These are phyloP conservation scores for Rehmannia glutinosa DNA, from an alignment of 257 asterid genomes.

Conservation along the genomic window DNA sequence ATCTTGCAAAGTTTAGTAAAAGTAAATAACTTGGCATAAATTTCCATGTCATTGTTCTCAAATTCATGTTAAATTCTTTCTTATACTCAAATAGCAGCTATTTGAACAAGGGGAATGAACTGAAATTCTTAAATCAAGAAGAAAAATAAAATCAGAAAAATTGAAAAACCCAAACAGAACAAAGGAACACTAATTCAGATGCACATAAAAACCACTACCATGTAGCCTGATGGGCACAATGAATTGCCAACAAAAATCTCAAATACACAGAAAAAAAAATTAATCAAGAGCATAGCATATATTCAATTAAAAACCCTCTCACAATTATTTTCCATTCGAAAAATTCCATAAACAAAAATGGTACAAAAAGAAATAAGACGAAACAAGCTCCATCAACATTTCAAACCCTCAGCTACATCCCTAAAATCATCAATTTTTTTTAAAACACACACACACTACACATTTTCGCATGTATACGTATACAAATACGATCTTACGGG, in stretches of 20 bases:
- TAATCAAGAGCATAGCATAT: not conserved
- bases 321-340: not conserved
- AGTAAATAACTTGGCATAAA: not conserved
- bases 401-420: not conserved
- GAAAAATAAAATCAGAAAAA: not conserved
- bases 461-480: not conserved
- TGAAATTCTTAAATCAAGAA: not conserved
- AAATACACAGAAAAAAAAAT: not conserved
- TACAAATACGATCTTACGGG: conserved; percentile 48
- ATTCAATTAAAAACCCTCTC: not conserved
- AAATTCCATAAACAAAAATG: not conserved
- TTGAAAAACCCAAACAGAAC: not conserved
- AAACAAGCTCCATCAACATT: not conserved
- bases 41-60: too few species aligned
- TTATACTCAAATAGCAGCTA: not conserved
- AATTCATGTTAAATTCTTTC: not conserved
- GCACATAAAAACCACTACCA: not conserved
- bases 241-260: not conserved
- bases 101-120: not conserved
- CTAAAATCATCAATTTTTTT: not conserved
- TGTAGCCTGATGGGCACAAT: not conserved
- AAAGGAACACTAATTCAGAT: not conserved
- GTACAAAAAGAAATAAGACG: not conserved
- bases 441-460: not conserved
- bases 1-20: not conserved